Conservation (phyloP, 805 yeast genomes). For the Jamesozyma gamospora region DNA sequence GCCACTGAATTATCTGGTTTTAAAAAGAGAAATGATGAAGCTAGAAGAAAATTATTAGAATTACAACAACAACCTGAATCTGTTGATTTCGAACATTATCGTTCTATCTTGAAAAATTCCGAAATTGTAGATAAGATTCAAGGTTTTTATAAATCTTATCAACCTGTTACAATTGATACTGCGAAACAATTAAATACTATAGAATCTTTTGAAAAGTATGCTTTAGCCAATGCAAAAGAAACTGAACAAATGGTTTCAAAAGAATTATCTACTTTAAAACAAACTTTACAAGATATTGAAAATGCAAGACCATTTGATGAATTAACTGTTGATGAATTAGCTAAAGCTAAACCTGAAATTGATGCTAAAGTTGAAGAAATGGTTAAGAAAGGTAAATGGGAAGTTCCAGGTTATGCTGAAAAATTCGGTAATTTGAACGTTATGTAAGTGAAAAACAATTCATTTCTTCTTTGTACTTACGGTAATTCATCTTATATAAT, state of each 20-base stretch:
- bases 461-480: too few relatives aligned
- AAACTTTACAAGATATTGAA: constrained; percentile 88
- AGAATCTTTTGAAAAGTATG: constrained; percentile 89
- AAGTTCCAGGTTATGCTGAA: constrained; percentile 96
- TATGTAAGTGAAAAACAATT: constrained; percentile 39
- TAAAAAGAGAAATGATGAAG: constrained; percentile 98
- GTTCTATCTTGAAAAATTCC: constrained; percentile 69
- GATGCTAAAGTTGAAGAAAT: constrained; percentile 90
- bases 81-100: constrained; percentile 78
- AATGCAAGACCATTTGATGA: constrained; percentile 96
- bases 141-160: constrained; percentile 61
- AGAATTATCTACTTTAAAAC: constrained; percentile 77
- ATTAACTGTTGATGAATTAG: constrained; percentile 90
- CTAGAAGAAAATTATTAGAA: constrained; percentile 69
- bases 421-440: constrained; percentile 95
- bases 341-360: constrained; percentile 93
- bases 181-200: constrained; percentile 85
- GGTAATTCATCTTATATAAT: too few relatives aligned
- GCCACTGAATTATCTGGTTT: constrained; percentile 80
- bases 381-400: constrained; percentile 96
- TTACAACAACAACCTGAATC: constrained; percentile 62
- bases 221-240: constrained; percentile 86
- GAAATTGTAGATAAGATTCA: constrained; percentile 74
- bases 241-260: constrained; percentile 83
- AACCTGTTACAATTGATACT: constrained; percentile 78